phyloP scores from a whole-genome alignment of 139 green algal species.

The Micractinium sp. region DNA sequence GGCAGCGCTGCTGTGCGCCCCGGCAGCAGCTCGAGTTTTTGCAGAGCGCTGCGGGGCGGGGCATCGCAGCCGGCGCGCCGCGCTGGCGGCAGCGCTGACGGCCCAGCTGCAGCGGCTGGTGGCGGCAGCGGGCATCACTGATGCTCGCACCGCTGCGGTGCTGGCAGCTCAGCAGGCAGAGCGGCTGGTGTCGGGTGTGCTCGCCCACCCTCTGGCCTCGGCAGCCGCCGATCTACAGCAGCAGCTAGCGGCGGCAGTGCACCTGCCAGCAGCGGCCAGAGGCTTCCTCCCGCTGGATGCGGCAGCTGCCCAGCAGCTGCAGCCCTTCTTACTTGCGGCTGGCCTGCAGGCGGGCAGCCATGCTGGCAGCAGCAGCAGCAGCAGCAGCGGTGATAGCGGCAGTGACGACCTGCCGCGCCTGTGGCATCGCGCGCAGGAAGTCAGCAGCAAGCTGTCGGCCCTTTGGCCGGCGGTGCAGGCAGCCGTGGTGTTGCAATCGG shows the following conservation, averaged over 20 bases:
- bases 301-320: not conserved
- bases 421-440: not conserved
- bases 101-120: slow-evolving; percentile 41
- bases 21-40: slow-evolving; percentile 46
- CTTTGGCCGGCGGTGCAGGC: slow-evolving; percentile 27
- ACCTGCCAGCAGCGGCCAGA: not conserved
- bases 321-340: not conserved
- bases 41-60: slow-evolving; percentile 40
- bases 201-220: slow-evolving; percentile 23
- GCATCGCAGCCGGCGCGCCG: not conserved
- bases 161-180: slow-evolving; percentile 16
- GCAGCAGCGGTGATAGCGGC: not conserved
- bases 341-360: not conserved
- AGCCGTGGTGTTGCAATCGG: slow-evolving; percentile 35
- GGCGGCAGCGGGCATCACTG: not conserved
- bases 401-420: slow-evolving; percentile 8
- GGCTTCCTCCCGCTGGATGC: not conserved
- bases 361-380: not conserved
- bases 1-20: slow-evolving; percentile 1
- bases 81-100: not conserved
- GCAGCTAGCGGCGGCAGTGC: slow-evolving; percentile 30
- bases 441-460: not conserved
- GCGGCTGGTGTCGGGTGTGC: slow-evolving; percentile 8
- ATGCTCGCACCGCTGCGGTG: not conserved
- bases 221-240: slow-evolving; percentile 13